Percentiles rank a stretch among this genome's conserved stretches.
These are phyloP conservation scores for Calophaca sinica DNA, from an alignment of 306 rosid species.

Conservation along the genomic window DNA sequence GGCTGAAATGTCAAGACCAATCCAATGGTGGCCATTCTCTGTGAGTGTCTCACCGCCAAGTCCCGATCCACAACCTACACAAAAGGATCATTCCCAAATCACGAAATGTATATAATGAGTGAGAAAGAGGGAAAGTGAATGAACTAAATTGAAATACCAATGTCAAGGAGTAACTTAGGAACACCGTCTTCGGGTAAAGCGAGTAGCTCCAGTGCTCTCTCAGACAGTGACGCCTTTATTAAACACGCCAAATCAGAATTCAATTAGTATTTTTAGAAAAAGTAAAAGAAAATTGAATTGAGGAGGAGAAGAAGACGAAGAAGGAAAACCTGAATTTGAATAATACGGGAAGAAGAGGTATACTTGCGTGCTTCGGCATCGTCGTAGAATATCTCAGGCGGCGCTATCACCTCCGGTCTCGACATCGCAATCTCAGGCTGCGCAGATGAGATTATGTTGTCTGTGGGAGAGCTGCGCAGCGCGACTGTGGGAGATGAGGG, in stretches of 20 bases:
- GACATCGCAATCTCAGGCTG: too few species aligned
- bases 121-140: neutral
- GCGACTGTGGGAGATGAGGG: too few species aligned
- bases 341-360: constrained; percentile 83
- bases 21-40: constrained; percentile 83
- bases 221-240: constrained; percentile 48
- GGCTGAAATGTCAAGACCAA: constrained; percentile 83
- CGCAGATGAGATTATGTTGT: too few species aligned
- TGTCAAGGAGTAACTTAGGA: constrained; percentile 85
- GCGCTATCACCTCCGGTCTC: constrained; percentile 83
- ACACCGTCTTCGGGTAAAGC: constrained; percentile 73
- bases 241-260: too few species aligned
- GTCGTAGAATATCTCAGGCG: constrained; percentile 94
- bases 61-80: constrained; percentile 88
- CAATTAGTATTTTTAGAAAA: too few species aligned
- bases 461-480: too few species aligned
- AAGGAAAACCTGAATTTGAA: constrained; percentile 67
- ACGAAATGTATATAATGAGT: neutral
- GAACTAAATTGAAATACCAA: constrained; percentile 57
- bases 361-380: constrained; percentile 82
- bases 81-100: constrained; percentile 14
- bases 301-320: too few species aligned
- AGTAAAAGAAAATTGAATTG: too few species aligned
- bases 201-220: constrained; percentile 88
- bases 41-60: constrained; percentile 87